Percentiles rank a stretch among this genome's conserved stretches.
phyloP scores from a whole-genome alignment of 768 basidiomycete genomes.

The Vararia minispora region DNA sequence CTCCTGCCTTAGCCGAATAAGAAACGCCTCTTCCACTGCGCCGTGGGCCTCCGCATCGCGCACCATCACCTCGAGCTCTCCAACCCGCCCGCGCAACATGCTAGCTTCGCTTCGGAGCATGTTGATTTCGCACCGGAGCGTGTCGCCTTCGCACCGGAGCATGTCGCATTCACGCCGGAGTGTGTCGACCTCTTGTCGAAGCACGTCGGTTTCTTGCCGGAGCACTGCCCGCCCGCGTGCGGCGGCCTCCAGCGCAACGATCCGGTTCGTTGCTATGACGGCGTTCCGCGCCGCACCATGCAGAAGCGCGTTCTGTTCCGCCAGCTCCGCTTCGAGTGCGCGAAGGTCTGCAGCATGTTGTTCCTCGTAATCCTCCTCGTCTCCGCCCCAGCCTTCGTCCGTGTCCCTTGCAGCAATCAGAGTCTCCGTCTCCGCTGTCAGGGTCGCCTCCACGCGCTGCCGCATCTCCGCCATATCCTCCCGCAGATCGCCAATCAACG shows the following conservation, averaged over 20 bases:
- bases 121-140: constrained; percentile 3
- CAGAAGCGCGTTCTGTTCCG: too few species aligned
- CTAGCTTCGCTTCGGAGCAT: constrained; percentile 5
- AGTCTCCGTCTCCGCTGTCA: too few species aligned
- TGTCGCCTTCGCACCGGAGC: constrained; percentile 4
- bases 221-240: constrained; percentile 4
- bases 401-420: too few species aligned
- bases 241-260: constrained; percentile 12
- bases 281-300: constrained; percentile 12
- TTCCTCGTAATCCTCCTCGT: too few species aligned
- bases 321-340: too few species aligned
- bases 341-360: too few species aligned
- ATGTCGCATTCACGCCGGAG: constrained; percentile 5
- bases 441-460: constrained; percentile 10
- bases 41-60: constrained; percentile 2
- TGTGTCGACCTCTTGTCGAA: constrained; percentile 6
- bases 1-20: constrained; percentile 7
- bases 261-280: constrained; percentile 12
- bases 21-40: constrained; percentile 4
- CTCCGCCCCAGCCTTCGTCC: too few species aligned
- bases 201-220: constrained; percentile 5
- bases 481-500: constrained; percentile 12
- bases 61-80: constrained; percentile 10
- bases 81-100: constrained; percentile 1
- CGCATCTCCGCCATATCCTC: constrained; percentile 12